Evolutionary conservation across 768 basidiomycete species (phyloP).

Genomic region (Hericium alpestre): DNA sequence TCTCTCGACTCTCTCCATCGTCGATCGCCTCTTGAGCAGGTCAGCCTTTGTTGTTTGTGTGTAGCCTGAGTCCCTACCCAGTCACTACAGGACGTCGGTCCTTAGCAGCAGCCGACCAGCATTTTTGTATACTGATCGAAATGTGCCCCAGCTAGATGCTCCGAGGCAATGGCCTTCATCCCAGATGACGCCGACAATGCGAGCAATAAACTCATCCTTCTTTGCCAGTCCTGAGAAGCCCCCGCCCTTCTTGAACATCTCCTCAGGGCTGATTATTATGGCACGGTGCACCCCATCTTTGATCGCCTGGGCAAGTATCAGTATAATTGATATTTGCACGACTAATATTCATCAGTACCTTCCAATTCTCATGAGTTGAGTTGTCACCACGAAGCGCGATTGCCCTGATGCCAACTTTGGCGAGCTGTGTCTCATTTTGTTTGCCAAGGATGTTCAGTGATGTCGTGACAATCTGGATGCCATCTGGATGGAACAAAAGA

Average conservation of each 20-base stretch:
- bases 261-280: constrained; percentile 19
- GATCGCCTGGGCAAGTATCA: constrained; percentile 15
- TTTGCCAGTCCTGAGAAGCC: constrained; percentile 5
- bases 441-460: constrained; percentile 4
- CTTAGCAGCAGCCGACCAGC: too few species aligned
- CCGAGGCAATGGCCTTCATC: too few species aligned
- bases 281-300: constrained; percentile 16
- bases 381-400: constrained; percentile 1
- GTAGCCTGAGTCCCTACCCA: too few species aligned
- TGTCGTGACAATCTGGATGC: neutral
- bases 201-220: too few species aligned
- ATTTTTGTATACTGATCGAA: too few species aligned
- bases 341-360: neutral
- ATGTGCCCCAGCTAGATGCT: too few species aligned
- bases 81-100: too few species aligned
- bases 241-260: constrained; percentile 15
- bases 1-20: too few species aligned
- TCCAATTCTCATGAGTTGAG: neutral
- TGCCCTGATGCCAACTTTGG: neutral
- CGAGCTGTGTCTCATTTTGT: constrained; percentile 1
- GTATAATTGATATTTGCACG: neutral
- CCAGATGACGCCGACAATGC: too few species aligned
- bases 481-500: neutral
- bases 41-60: too few species aligned
- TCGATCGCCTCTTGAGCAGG: too few species aligned